Evolutionary conservation across 179 eudicot species (phyloP).

Genomic region (Sideroxylon spinosum): DNA sequence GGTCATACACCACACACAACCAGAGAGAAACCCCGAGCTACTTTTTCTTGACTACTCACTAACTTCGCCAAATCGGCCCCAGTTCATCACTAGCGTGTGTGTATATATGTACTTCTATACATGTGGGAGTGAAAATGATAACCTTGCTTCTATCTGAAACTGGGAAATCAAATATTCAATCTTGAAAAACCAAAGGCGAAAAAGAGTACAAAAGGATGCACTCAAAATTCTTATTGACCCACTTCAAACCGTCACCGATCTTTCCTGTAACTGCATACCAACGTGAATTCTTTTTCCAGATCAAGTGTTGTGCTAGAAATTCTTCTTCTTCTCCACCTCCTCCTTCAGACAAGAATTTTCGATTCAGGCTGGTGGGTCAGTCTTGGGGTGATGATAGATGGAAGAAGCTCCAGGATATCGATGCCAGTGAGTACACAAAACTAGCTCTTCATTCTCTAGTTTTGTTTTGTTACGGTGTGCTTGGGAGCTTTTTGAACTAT

Average conservation of each 20-base stretch:
- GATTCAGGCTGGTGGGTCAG: conserved; percentile 33
- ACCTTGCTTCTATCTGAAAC: background rate
- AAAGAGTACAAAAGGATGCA: conserved; percentile 23
- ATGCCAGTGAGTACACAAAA: conserved; percentile 36
- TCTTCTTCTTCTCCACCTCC: conserved; percentile 46
- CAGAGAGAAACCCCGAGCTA: too few relatives aligned
- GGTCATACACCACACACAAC: too few relatives aligned
- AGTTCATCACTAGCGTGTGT: background rate
- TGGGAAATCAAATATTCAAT: background rate
- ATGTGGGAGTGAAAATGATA: background rate
- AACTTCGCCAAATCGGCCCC: too few relatives aligned
- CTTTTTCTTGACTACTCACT: too few relatives aligned
- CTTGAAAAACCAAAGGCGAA: background rate
- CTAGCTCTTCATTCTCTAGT: background rate
- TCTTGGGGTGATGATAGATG: conserved; percentile 34
- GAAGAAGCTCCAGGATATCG: conserved; percentile 59
- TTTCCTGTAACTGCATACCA: conserved; percentile 16
- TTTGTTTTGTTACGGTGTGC: background rate
- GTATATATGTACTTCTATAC: background rate
- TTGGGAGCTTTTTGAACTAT: too few relatives aligned
- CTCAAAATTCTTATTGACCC: conserved; percentile 21
- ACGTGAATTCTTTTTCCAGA: conserved; percentile 15
- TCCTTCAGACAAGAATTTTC: conserved; percentile 40
- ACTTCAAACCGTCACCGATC: conserved; percentile 13
- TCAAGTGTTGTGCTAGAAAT: conserved; percentile 31